Evolutionary conservation across 176 grass and related monocot genomes (phyloP).

Genomic region (Ampelocalamus luodianensis): DNA sequence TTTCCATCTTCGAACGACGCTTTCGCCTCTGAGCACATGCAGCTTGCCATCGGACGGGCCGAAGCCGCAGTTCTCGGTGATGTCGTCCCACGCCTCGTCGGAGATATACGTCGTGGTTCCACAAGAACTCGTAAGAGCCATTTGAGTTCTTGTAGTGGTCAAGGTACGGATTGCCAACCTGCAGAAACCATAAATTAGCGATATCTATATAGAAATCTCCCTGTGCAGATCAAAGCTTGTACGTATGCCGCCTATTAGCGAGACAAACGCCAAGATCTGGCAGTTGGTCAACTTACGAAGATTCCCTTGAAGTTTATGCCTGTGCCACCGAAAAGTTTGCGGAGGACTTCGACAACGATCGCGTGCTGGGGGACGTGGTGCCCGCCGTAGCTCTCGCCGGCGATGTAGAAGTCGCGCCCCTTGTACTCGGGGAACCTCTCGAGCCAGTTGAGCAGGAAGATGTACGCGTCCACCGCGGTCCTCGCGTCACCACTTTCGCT

Average conservation of each 20-base stretch:
- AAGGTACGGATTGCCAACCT: conserved; percentile 55
- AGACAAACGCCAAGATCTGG: background rate
- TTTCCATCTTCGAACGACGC: too few relatives aligned
- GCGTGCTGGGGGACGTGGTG: conserved; percentile 63
- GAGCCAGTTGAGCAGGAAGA: conserved; percentile 60
- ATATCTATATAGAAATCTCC: background rate
- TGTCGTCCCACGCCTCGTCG: too few relatives aligned
- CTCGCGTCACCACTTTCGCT: background rate
- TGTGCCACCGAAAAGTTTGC: background rate
- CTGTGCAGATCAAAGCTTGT: background rate
- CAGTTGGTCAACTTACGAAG: conserved; percentile 16
- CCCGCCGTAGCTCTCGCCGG: conserved; percentile 67
- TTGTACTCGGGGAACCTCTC: conserved; percentile 45
- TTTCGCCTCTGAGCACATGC: too few relatives aligned
- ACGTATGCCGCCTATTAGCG: too few relatives aligned
- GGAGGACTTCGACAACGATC: conserved; percentile 8
- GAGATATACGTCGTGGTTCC: too few relatives aligned
- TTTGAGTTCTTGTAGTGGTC: conserved; percentile 7
- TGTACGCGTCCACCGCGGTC: conserved; percentile 43
- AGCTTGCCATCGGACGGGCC: too few relatives aligned
- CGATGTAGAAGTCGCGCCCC: conserved; percentile 21
- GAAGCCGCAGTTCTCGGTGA: too few relatives aligned
- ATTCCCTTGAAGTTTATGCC: conserved; percentile 49
- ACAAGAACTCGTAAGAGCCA: background rate
- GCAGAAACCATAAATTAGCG: background rate